Evolutionary conservation across 371 early-diverging fungal species (phyloP), one percentile per base, ranked within the genome.

Genomic region (Rhizopus stolonifer): DNA sequence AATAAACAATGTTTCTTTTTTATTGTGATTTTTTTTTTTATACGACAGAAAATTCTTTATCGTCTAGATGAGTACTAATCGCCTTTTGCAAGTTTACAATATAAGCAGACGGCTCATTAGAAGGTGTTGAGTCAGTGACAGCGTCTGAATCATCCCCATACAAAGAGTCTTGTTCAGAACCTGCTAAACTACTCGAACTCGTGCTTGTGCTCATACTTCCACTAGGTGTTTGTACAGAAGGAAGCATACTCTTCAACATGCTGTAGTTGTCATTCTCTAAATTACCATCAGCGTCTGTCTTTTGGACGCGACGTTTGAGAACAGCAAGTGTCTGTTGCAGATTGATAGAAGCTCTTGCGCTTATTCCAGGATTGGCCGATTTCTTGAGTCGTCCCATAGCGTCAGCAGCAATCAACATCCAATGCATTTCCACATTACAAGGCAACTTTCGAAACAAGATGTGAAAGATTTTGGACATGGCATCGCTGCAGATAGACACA

Each of bases 401-500:
- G 46, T 72, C 71, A 38, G 61, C 50, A 7, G 67, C 67, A 11
- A 76, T 57, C n/a, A 67, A 13, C 8, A 76, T 31, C 70, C 70
- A 72, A 42, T 76, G 73, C 23, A 67, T 19, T 25, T 76, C 77
- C 0, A 76, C 40, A 3, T 53, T 44, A 31, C 77, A 76, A 1
- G 77, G 71, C 1, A 61, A 23, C 1, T 63, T 59, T 19, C 51
- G 49, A 19, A 54, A 58, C 3, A 76, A 39, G 2, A 60, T 62
- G 31, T 69, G 60, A 21, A 61, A 67, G 1, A 72, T 61, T 22
- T 68, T 67, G 4, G 72, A 52, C 22, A 72, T 51, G 19, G 77
- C 70, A 36, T 76, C 77, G n/a, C 64, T 63, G 31, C 63, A 61
- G 14, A 76, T 64, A 2, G 77, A 72, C 0, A 76, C 73, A 44